Base-by-base conservation (phyloP, 345 rosid genomes). In the Viola odorata region DNA sequence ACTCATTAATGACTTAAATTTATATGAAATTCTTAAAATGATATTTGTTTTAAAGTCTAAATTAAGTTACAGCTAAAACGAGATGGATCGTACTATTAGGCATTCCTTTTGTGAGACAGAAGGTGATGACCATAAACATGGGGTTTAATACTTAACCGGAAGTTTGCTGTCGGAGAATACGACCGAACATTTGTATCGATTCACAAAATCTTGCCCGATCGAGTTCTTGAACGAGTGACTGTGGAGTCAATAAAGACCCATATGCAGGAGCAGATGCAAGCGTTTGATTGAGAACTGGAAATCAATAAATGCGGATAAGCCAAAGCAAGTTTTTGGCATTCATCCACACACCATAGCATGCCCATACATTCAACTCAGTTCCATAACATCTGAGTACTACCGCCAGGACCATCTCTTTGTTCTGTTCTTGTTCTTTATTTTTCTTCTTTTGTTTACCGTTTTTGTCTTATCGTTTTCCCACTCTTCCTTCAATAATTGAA, bases 101-200 rank as follows among this genome's bases (percentile, higher is more conserved):
- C 32, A 23, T 23, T 23, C 32, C 36, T 53, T 8, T 5, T 40
- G 23, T 58, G 15, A 58, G 69, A 66, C 45, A 66, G 41, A 57
- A 57, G 69, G 41, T 3, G 49, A 50, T 41, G 41, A 58, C 8
- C 42, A 44, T 52, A 38, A 52, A 53, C 51, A 37, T 37, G 47
- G 58, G 16, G 53, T 45, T 23, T 2, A 44, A 52, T 7, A 8
- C 52, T 59, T 8, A 5, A 37, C 2, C 60, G 8, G 53, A 13
- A 61, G 51, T 57, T 62, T 56, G n/a, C 23, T 71, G 77, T 74
- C 70, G 73, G 82, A 62, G 68, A 72, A 50, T 6, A 37, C 23
- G 32, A 23, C 2, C 32, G 13, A 44, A 59, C 64, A 71, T 60
- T 61, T 52, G 48, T 8, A 45, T 47, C 1, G 64, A 59, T 49